phyloP scores from a whole-genome alignment of 2,329 filamentous ascomycete genomes.

The Colletotrichum sp. region DNA sequence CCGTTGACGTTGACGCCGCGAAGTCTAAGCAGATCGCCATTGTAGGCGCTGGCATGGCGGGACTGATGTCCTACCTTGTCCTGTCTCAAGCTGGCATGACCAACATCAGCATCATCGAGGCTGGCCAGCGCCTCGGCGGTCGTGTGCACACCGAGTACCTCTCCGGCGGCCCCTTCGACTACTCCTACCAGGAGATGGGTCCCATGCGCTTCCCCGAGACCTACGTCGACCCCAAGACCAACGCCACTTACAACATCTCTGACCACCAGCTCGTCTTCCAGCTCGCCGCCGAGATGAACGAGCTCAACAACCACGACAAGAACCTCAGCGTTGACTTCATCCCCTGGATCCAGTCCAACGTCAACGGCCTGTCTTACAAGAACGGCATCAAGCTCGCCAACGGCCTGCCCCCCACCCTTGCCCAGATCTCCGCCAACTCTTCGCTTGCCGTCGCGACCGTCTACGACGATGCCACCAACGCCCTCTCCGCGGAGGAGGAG shows the following conservation, averaged over 20 bases:
- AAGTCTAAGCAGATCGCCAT: slow-evolving; percentile 68
- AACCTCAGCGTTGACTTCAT: slow-evolving; percentile 64
- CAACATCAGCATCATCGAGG: slow-evolving; percentile 68
- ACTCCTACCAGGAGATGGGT: slow-evolving; percentile 72
- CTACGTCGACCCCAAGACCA: slow-evolving; percentile 53
- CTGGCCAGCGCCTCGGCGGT: slow-evolving; percentile 64
- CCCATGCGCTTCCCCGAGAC: slow-evolving; percentile 69
- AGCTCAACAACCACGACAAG: slow-evolving; percentile 56
- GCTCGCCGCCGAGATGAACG: slow-evolving; percentile 63
- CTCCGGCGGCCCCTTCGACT: slow-evolving; percentile 61
- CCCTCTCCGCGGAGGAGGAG: slow-evolving; percentile 40
- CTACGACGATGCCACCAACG: slow-evolving; percentile 35
- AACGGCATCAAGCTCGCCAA: slow-evolving; percentile 51
- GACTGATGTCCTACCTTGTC: slow-evolving; percentile 63
- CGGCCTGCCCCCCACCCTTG: slow-evolving; percentile 57
- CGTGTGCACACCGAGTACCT: slow-evolving; percentile 70
- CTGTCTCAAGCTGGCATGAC: slow-evolving; percentile 58
- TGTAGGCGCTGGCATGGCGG: slow-evolving; percentile 69
- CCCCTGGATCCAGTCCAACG: slow-evolving; percentile 61
- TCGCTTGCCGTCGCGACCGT: slow-evolving; percentile 37
- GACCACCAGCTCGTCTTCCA: slow-evolving; percentile 72
- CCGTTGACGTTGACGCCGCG: slow-evolving; percentile 55
- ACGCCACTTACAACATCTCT: slow-evolving; percentile 62
- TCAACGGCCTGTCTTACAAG: slow-evolving; percentile 59
- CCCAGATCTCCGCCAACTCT: slow-evolving; percentile 51